Conservation (phyloP, 768 basidiomycete species). For the Filobasidium floriforme region DNA sequence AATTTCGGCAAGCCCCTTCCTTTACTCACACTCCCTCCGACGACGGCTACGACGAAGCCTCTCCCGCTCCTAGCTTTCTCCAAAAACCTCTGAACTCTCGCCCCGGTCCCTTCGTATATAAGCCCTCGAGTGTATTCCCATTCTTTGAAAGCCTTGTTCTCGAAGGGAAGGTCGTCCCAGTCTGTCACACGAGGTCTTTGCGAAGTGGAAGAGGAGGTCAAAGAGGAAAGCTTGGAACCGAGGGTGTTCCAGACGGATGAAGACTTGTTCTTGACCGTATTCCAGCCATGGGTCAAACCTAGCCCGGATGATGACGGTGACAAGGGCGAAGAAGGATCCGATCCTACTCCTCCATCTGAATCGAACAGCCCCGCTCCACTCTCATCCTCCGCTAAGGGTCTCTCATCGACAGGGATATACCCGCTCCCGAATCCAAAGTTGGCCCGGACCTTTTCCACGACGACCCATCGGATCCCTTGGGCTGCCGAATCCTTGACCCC, state of each 20-base stretch:
- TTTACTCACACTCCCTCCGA: constrained; percentile 41
- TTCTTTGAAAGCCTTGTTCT: constrained; percentile 15
- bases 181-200: neutral
- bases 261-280: neutral
- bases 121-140: constrained; percentile 11
- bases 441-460: constrained; percentile 5
- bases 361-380: neutral
- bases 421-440: constrained; percentile 8
- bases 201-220: neutral
- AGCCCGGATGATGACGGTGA: neutral
- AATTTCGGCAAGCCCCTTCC: constrained; percentile 27
- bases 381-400: constrained; percentile 1
- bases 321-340: too few species aligned
- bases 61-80: constrained; percentile 33
- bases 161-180: constrained; percentile 14
- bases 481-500: neutral
- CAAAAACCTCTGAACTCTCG: constrained; percentile 31
- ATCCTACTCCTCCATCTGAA: neutral
- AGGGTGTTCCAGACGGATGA: neutral
- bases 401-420: constrained; percentile 1
- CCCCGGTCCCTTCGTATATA: constrained; percentile 31
- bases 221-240: neutral
- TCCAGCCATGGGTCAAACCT: neutral
- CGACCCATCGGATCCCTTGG: neutral
- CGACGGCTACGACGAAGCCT: constrained; percentile 36